Percentiles rank a stretch among this genome's conserved stretches.
phyloP scores from a whole-genome alignment of 2,329 filamentous ascomycete genomes.

The Ceratocystis destructans region DNA sequence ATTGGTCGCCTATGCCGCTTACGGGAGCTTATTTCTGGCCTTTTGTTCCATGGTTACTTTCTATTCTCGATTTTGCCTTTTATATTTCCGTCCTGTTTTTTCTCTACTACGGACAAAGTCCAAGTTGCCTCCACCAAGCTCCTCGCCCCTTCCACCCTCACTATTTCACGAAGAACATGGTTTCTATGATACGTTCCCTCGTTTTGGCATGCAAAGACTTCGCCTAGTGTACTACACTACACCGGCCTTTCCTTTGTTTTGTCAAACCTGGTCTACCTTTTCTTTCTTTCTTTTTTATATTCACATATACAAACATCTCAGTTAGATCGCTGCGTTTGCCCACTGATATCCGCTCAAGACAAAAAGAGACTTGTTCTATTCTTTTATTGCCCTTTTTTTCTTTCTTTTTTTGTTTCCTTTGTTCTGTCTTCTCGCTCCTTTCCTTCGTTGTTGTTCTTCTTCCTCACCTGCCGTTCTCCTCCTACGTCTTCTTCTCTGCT shows the following conservation, averaged over 20 bases:
- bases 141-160: background rate
- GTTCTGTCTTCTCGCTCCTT: slow-evolving; percentile 17
- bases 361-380: background rate
- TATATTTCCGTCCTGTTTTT: slow-evolving; percentile 2
- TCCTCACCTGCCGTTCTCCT: slow-evolving; percentile 19
- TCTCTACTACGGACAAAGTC: background rate
- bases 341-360: background rate
- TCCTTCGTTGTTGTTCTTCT: slow-evolving; percentile 19
- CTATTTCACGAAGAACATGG: slow-evolving; percentile 9
- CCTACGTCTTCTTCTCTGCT: slow-evolving; percentile 19
- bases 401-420: background rate
- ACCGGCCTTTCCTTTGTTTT: background rate
- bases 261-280: background rate
- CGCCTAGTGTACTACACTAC: background rate
- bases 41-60: background rate
- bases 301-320: slow-evolving; percentile 5
- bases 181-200: slow-evolving; percentile 3
- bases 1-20: background rate
- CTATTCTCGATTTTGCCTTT: background rate
- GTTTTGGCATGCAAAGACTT: background rate
- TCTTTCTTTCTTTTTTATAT: slow-evolving; percentile 8
- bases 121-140: background rate
- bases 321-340: background rate
- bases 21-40: background rate
- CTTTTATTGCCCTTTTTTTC: background rate